Percentiles rank a stretch among this genome's conserved stretches.
These are phyloP conservation scores for Solanum hybrid DNA, from an alignment of 305 asterid genomes.

Conservation along the genomic window DNA sequence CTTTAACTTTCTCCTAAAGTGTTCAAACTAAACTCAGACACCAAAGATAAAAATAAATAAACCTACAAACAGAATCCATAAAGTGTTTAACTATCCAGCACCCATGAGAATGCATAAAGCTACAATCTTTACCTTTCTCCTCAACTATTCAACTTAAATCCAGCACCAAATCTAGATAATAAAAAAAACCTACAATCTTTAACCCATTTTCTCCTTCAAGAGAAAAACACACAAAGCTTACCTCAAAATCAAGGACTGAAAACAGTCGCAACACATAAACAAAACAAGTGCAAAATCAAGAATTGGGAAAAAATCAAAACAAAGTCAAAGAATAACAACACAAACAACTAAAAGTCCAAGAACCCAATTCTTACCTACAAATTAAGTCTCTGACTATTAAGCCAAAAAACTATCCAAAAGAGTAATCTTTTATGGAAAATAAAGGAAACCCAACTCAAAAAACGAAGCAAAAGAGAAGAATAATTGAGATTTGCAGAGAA, in stretches of 20 bases:
- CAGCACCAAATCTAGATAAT: conserved; percentile 19
- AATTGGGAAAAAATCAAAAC: background rate
- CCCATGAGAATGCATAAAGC: background rate
- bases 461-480: conserved; percentile 31
- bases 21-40: background rate
- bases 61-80: conserved; percentile 9
- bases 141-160: background rate
- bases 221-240: background rate
- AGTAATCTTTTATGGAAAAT: background rate
- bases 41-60: background rate
- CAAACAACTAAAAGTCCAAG: background rate
- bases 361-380: conserved; percentile 4
- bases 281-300: background rate
- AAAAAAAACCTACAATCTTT: conserved; percentile 37
- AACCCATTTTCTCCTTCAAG: background rate
- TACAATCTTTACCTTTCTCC: background rate
- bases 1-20: background rate
- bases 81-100: background rate
- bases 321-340: background rate
- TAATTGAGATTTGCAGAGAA: conserved; percentile 28
- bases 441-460: conserved; percentile 23
- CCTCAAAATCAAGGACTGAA: background rate
- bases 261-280: background rate
- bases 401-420: background rate
- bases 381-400: conserved; percentile 9